These are phyloP conservation scores for Rhizophora apiculata DNA, from an alignment of 345 rosid species.

Conservation along the genomic window DNA sequence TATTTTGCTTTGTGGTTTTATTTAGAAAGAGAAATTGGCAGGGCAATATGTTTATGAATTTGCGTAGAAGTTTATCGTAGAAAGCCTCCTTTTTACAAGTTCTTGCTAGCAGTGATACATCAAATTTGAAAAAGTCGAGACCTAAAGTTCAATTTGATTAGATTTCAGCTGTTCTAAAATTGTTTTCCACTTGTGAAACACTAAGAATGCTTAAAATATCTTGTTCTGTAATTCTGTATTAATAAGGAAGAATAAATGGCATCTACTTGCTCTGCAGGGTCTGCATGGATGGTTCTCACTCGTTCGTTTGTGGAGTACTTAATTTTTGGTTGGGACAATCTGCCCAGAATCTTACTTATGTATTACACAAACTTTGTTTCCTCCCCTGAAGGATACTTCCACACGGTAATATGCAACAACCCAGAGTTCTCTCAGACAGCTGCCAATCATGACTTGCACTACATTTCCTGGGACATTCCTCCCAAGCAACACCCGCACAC, in stretches of 20 bases:
- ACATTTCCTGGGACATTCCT: constrained; percentile 91
- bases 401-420: constrained; percentile 87
- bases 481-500: constrained; percentile 90
- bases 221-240: neutral
- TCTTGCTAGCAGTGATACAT: neutral
- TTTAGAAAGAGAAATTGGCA: neutral
- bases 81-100: neutral
- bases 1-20: neutral
- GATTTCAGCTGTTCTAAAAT: neutral
- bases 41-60: neutral
- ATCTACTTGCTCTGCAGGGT: constrained; percentile 48
- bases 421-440: constrained; percentile 69
- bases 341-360: constrained; percentile 90
- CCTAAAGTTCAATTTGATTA: neutral
- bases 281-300: constrained; percentile 96
- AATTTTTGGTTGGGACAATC: constrained; percentile 98
- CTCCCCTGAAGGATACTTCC: constrained; percentile 97
- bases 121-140: neutral
- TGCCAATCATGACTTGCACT: constrained; percentile 89
- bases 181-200: neutral
- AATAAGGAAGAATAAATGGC: neutral
- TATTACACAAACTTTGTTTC: constrained; percentile 92
- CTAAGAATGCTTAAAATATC: neutral
- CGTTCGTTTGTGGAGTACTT: constrained; percentile 80
- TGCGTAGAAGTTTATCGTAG: neutral